Base-by-base conservation (phyloP, 2,329 filamentous ascomycete species). In the Cercospora sesami region DNA sequence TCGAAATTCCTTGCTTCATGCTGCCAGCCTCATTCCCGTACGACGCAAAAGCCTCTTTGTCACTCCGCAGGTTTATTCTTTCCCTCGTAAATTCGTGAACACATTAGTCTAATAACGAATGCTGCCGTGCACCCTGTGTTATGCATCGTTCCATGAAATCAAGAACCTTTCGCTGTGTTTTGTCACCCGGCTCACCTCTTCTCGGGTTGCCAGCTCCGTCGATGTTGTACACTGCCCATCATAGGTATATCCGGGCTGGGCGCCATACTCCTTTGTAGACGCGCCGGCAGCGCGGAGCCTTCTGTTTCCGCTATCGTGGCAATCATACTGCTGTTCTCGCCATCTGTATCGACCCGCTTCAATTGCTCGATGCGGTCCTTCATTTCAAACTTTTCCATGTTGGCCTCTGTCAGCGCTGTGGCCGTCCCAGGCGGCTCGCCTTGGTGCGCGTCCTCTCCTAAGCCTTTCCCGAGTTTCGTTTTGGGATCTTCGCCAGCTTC, bases 401-500 rank as follows among this genome's bases (percentile, higher is more conserved):
- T 79, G 67, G 76, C 77, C 53, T 71, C 69, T 4, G 75, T 77
- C 30, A 77, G 65, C 18, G 59, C 72, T 51, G 60, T 68, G 18
- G 33, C 68, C 12, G n/a, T 21, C 33, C 39, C 48, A 10, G 63
- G 36, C 7, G 39, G 66, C 64, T 61, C 66, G 4, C 33, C 59
- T 42, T 73, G 65, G 16, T 70, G 63, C 12, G 51, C 60, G 45
- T 73, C 71, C 21, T 72, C 72, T 51, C 67, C 68, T 10, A 72
- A 18, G 3, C 68, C 69, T 10, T 72, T 68, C 16, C 75, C 75
- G 8, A 76, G 63, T 30, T 71, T 70, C 5, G 69, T 69, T 42
- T 75, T 76, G 0, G 80, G 79, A 55, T 80, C 74, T 21, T 81
- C 81, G 36, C 80, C 82, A 21, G 81, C 79, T n/a, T 80, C 81